Conservation (phyloP, 495 filamentous ascomycete species). For the Thozetella sp. region DNA sequence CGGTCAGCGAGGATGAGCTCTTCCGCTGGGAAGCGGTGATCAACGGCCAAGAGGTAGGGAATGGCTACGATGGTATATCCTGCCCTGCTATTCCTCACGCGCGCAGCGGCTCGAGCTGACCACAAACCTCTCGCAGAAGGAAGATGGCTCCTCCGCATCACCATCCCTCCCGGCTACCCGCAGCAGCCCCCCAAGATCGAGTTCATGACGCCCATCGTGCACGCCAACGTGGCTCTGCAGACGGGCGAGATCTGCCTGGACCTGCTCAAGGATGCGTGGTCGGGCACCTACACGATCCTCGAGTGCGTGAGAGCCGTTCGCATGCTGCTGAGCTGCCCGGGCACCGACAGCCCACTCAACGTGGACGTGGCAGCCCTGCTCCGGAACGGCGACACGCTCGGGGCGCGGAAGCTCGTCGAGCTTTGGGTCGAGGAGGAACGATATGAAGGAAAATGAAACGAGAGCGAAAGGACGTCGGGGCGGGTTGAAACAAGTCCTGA, state of each 20-base stretch:
- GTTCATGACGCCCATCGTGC: constrained; percentile 81
- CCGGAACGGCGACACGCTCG: constrained; percentile 73
- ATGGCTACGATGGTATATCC: constrained; percentile 74
- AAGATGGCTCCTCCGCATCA: constrained; percentile 79
- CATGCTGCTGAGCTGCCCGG: constrained; percentile 74
- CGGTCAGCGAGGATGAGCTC: constrained; percentile 69
- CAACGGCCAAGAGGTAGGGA: constrained; percentile 61
- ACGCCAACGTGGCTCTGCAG: constrained; percentile 80
- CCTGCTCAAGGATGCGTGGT: constrained; percentile 81
- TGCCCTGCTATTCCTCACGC: too few relatives aligned
- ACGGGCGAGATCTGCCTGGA: constrained; percentile 95
- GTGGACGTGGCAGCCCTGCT: constrained; percentile 83
- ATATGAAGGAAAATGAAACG: constrained; percentile 41
- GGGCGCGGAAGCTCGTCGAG: constrained; percentile 79
- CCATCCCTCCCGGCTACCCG: constrained; percentile 79
- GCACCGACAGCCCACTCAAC: constrained; percentile 83
- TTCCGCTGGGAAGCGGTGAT: constrained; percentile 80
- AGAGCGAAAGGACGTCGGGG: neutral
- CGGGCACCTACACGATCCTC: constrained; percentile 79
- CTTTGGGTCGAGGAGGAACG: constrained; percentile 65
- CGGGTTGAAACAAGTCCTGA: too few relatives aligned
- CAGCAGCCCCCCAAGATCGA: constrained; percentile 70
- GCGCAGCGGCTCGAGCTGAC: too few relatives aligned
- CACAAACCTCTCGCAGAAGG: constrained; percentile 68
- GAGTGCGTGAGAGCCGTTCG: constrained; percentile 77